Conservation (phyloP, 768 basidiomycete genomes). For the Tylopilus felleus region DNA sequence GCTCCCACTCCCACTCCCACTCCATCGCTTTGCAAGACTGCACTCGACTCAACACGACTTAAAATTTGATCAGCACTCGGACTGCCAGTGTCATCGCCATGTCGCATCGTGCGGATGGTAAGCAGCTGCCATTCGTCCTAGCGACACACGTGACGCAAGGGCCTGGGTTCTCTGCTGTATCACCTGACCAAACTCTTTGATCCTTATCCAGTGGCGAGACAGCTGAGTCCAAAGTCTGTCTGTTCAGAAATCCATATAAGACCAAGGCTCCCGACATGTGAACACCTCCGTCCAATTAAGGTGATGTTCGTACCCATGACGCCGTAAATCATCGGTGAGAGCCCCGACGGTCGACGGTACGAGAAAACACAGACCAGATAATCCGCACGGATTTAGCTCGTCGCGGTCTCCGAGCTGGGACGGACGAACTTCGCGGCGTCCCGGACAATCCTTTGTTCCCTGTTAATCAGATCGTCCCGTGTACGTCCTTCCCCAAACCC, state of each 20-base stretch:
- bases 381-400: slow-evolving; percentile 7
- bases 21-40: slow-evolving; percentile 1
- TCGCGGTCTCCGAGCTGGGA: not conserved
- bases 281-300: slow-evolving; percentile 13
- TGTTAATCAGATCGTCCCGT: slow-evolving; percentile 5
- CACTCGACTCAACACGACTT: not conserved
- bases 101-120: not conserved
- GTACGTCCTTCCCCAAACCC: slow-evolving; percentile 1
- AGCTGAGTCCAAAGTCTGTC: not conserved
- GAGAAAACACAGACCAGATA: slow-evolving; percentile 11
- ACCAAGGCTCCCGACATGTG: slow-evolving; percentile 6
- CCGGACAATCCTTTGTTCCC: slow-evolving; percentile 1
- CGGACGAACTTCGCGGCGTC: slow-evolving; percentile 8
- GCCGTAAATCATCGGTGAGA: slow-evolving; percentile 14
- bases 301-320: slow-evolving; percentile 4
- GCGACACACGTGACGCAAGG: not conserved
- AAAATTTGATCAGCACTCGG: not conserved
- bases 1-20: slow-evolving; percentile 1
- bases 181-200: slow-evolving; percentile 9
- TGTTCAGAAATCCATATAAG: not conserved
- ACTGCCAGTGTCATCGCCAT: not conserved
- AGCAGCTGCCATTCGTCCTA: not conserved
- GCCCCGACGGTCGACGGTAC: not conserved
- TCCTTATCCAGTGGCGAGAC: not conserved
- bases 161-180: slow-evolving; percentile 9